phyloP scores from a whole-genome alignment of 73 alveolate species.

The Effrenium voratum region DNA sequence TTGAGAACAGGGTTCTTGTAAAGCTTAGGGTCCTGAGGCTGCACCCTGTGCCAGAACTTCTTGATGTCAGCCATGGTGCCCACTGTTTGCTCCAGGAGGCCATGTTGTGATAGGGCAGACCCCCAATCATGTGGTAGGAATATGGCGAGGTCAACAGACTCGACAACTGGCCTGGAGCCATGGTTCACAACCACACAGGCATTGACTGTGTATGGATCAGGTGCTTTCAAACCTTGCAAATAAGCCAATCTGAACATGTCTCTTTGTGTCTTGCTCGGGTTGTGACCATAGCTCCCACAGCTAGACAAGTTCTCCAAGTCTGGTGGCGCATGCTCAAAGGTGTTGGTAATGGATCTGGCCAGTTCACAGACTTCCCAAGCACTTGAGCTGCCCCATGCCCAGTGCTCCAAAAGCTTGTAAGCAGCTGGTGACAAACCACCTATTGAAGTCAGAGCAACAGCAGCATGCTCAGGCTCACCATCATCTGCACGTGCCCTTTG shows the following conservation, averaged over 20 bases:
- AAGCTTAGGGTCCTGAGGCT: background rate
- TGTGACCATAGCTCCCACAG: background rate
- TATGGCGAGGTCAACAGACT: background rate
- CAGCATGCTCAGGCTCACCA: background rate
- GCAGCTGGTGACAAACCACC: background rate
- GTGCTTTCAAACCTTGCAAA: background rate
- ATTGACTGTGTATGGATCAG: background rate
- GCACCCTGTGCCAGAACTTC: background rate
- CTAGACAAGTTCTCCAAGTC: background rate
- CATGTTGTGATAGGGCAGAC: background rate
- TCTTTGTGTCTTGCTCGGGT: background rate
- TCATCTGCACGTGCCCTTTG: background rate
- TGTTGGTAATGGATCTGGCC: background rate
- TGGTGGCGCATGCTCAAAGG: background rate
- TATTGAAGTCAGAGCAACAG: background rate
- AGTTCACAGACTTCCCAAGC: constrained; percentile 4
- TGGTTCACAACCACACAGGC: background rate
- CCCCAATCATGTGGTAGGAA: background rate
- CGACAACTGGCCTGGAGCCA: background rate
- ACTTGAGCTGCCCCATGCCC: background rate
- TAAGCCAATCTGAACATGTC: background rate
- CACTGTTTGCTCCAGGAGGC: background rate
- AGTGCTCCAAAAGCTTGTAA: background rate
- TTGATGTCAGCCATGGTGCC: background rate
- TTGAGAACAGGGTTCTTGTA: background rate